Evolutionary conservation across 345 rosid genomes (phyloP), one percentile per base, ranked within the genome.

Genomic region (Arabis alpina): DNA sequence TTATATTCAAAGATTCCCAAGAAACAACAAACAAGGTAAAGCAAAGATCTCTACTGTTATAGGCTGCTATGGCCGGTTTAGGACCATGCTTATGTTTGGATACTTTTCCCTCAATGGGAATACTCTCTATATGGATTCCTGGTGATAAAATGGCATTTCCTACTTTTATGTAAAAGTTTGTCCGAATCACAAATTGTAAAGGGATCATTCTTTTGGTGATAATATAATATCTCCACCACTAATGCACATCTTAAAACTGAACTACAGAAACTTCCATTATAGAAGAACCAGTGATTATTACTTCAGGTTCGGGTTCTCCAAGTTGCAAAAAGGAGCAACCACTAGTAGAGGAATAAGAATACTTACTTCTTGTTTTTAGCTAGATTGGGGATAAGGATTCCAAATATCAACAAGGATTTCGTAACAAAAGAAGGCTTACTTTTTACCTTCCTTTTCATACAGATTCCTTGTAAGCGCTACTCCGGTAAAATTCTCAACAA

Each of bases 241-340:
- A 75, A 74, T 9, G 62, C 23, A 56, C 51, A 59, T 51, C 56
- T 24, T 36, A 45, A 4, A 32, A 24, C 3, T 61, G 25, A 60
- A 23, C 73, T 60, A 62, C 65, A 68, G 64, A 62, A 55, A 63
- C 74, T 69, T 70, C 74, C 70, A 76, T 48, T 76, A 62, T 63
- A 39, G 42, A 47, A 54, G 48, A 68, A 47, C 73, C 37, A 68
- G 65, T 54, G 58, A 40, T 62, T 30, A 61, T 62, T 30, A 61
- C 64, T 48, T 69, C 64, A 61, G 61, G 70, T 68, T 68, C 65
- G 34, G 60, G 70, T 68, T 49, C 72, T 64, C 69, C 91, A 76
- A 86, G 66, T 82, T 83, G 81, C 61, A 54, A 59, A 19, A 64
- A 66, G 69, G 54, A 66, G 50, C 79, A 82, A 81, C 87, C 90